Evolutionary conservation across 192 early-diverging fungal genomes (phyloP).

Genomic region (Mortierella antarctica): DNA sequence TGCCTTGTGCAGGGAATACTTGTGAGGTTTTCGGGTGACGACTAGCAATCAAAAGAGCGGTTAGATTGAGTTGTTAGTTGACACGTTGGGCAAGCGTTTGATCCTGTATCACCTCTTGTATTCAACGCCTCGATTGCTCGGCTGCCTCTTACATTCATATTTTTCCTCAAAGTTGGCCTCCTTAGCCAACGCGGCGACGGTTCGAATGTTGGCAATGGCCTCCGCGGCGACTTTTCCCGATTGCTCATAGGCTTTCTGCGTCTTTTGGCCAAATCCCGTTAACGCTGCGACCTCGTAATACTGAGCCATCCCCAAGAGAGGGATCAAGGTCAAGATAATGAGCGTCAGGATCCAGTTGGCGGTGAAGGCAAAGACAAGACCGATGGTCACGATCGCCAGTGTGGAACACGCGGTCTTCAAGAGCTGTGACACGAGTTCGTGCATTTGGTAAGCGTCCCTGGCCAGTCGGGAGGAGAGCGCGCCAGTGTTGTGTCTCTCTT

Average conservation of each 20-base stretch:
- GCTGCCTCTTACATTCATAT: constrained; percentile 23
- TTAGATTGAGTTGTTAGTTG: constrained; percentile 13
- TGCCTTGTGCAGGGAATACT: constrained; percentile 48
- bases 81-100: neutral
- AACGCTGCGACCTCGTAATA: constrained; percentile 68
- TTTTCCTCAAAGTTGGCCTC: constrained; percentile 40
- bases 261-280: constrained; percentile 59
- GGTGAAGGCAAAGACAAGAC: constrained; percentile 59
- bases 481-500: constrained; percentile 75
- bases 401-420: constrained; percentile 21
- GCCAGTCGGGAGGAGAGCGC: constrained; percentile 76
- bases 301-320: constrained; percentile 71
- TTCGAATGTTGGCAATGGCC: constrained; percentile 79
- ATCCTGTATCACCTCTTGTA: neutral
- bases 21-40: constrained; percentile 59
- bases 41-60: constrained; percentile 53
- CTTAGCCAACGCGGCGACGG: constrained; percentile 72
- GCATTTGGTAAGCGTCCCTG: constrained; percentile 68
- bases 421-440: constrained; percentile 48
- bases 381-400: constrained; percentile 5
- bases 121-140: neutral
- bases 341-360: constrained; percentile 70
- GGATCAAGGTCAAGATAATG: constrained; percentile 72
- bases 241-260: constrained; percentile 73
- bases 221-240: constrained; percentile 79